Conservation (phyloP, 2,329 filamentous ascomycete genomes). For the Exutisphaerella laricina region DNA sequence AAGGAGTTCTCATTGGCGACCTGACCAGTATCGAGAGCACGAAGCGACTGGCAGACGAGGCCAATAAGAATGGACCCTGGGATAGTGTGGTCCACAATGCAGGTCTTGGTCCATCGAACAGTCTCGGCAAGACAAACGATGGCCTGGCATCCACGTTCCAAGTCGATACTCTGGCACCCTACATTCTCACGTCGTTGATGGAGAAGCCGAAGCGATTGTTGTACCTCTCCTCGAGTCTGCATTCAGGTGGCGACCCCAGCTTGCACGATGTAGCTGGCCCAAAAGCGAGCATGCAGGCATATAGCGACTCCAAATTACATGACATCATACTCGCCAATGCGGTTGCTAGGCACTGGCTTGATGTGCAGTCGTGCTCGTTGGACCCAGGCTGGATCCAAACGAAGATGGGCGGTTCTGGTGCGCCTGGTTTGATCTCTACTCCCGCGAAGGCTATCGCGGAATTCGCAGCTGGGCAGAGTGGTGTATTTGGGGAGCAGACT, state of each 20-base stretch:
- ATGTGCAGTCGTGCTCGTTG: constrained; percentile 45
- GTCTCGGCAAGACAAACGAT: constrained; percentile 41
- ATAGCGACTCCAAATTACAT: constrained; percentile 44
- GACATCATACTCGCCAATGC: constrained; percentile 52
- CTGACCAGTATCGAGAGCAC: constrained; percentile 48
- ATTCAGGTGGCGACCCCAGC: constrained; percentile 43
- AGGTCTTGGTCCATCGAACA: constrained; percentile 43
- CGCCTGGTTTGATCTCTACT: constrained; percentile 45
- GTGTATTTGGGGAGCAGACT: constrained; percentile 36
- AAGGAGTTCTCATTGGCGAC: constrained; percentile 50
- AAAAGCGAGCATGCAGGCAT: constrained; percentile 25
- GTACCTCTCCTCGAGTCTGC: constrained; percentile 49
- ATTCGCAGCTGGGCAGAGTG: constrained; percentile 40
- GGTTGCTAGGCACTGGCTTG: constrained; percentile 44
- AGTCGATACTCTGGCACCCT: constrained; percentile 55
- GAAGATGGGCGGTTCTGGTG: constrained; percentile 40
- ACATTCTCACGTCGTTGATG: constrained; percentile 51
- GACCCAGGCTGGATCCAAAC: constrained; percentile 44
- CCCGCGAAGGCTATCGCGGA: constrained; percentile 47
- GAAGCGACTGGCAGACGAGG: constrained; percentile 47
- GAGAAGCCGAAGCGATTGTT: constrained; percentile 46
- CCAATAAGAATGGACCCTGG: constrained; percentile 47
- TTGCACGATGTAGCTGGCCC: constrained; percentile 38
- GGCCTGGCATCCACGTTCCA: constrained; percentile 48
- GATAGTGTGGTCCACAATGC: constrained; percentile 57